Conservation (phyloP, 805 yeast species). For the Naumovozyma castellii region DNA sequence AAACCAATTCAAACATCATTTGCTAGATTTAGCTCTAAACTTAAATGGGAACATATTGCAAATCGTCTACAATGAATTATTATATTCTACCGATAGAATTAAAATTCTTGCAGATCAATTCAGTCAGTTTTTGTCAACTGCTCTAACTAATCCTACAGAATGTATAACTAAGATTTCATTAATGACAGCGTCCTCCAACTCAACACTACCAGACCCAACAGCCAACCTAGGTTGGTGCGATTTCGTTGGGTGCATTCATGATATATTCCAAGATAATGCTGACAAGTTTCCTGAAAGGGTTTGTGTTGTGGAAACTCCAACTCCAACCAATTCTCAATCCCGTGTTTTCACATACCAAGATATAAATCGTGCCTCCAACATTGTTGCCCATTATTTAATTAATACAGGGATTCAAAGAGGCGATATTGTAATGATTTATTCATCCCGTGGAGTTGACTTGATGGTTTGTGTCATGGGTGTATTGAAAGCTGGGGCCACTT, state of each 20-base stretch:
- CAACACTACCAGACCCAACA: constrained; percentile 78
- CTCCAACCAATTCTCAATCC: constrained; percentile 42
- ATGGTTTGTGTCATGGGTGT: constrained; percentile 98
- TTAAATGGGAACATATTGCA: constrained; percentile 14
- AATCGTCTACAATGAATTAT: constrained; percentile 55
- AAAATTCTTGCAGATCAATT: constrained; percentile 66
- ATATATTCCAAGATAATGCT: constrained; percentile 85
- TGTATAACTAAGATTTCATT: constrained; percentile 55
- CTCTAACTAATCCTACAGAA: constrained; percentile 30
- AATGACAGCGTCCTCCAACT: constrained; percentile 54
- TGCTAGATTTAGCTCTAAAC: constrained; percentile 38
- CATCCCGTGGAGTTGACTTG: constrained; percentile 93
- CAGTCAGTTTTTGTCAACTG: constrained; percentile 38
- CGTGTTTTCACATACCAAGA: constrained; percentile 77
- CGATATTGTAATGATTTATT: constrained; percentile 95
- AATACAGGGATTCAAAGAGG: constrained; percentile 77
- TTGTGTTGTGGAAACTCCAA: constrained; percentile 88
- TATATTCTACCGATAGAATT: constrained; percentile 65
- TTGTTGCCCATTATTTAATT: constrained; percentile 82
- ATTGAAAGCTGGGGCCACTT: constrained; percentile 96
- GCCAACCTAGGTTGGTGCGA: constrained; percentile 80
- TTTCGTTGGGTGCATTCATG: constrained; percentile 93
- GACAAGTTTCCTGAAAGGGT: constrained; percentile 72
- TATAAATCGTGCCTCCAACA: constrained; percentile 85
- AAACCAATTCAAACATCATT: constrained; percentile 28